Evolutionary conservation across 208 protist species (phyloP).

Genomic region (Trypanosoma avium): DNA sequence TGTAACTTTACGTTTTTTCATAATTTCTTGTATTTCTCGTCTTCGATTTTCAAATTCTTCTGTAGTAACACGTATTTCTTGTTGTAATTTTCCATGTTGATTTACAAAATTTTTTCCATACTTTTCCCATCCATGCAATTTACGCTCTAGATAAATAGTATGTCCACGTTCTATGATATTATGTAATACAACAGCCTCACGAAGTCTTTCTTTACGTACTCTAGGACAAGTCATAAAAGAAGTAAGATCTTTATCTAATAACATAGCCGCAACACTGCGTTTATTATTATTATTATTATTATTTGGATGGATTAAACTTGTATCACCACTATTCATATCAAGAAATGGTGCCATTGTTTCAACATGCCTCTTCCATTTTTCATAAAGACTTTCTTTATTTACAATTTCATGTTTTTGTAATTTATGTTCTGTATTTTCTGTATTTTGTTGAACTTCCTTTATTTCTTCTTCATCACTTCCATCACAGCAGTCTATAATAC

Average conservation of each 20-base stretch:
- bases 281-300: background rate
- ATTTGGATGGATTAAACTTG: background rate
- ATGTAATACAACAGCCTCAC: constrained; percentile 23
- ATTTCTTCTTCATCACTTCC: constrained; percentile 51
- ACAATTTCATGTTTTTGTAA: background rate
- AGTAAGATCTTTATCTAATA: constrained; percentile 56
- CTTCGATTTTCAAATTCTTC: constrained; percentile 27
- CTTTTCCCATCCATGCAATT: constrained; percentile 51
- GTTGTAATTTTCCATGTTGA: constrained; percentile 26
- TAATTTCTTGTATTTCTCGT: constrained; percentile 26
- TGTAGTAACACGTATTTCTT: constrained; percentile 27
- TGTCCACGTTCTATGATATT: constrained; percentile 40
- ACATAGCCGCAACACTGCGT: constrained; percentile 42
- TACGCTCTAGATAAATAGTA: constrained; percentile 32
- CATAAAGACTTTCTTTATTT: too few species aligned
- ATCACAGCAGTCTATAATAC: constrained; percentile 75
- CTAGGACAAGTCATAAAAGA: constrained; percentile 42
- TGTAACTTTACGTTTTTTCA: constrained; percentile 25
- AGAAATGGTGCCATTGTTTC: constrained; percentile 8
- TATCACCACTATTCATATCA: background rate
- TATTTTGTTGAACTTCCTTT: background rate
- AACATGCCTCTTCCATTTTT: constrained; percentile 8
- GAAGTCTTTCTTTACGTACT: constrained; percentile 35
- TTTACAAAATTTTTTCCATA: constrained; percentile 43
- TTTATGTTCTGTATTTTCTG: background rate